These are phyloP conservation scores for Prunella vulgaris DNA, from an alignment of 257 asterid genomes.

Conservation along the genomic window DNA sequence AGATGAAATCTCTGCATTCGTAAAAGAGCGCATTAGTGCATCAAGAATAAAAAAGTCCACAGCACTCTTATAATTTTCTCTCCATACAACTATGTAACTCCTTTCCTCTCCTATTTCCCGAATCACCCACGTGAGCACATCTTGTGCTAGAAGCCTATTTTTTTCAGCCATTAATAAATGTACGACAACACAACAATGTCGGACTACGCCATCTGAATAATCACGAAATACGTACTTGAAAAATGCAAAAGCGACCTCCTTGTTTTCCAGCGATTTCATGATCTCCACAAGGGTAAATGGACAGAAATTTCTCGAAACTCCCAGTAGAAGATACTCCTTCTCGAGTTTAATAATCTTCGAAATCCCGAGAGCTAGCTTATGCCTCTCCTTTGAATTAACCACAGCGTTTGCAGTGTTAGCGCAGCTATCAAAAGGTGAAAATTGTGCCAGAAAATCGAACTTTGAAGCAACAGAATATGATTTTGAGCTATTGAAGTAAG, in stretches of 20 bases:
- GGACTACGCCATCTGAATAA: constrained; percentile 39
- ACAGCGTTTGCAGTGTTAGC: constrained; percentile 22
- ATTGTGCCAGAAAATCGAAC: constrained; percentile 61
- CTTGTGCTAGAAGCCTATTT: constrained; percentile 66
- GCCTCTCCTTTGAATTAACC: constrained; percentile 71
- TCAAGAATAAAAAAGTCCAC: constrained; percentile 60
- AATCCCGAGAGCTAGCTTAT: constrained; percentile 51
- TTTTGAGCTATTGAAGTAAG: constrained; percentile 30
- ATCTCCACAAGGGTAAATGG: constrained; percentile 52
- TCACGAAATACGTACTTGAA: constrained; percentile 55
- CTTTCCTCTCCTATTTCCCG: constrained; percentile 56
- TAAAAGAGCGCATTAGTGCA: constrained; percentile 74
- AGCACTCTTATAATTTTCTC: constrained; percentile 30
- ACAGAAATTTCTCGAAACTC: constrained; percentile 45
- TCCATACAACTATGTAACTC: constrained; percentile 62
- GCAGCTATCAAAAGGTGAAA: constrained; percentile 43
- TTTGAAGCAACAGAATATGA: constrained; percentile 11
- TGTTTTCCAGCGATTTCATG: constrained; percentile 46
- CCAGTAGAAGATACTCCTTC: constrained; percentile 30
- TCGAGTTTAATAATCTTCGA: constrained; percentile 53
- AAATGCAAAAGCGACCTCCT: constrained; percentile 65
- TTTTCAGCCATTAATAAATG: constrained; percentile 43
- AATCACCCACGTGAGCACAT: constrained; percentile 63
- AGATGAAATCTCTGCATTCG: constrained; percentile 56
- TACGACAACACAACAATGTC: constrained; percentile 54